Evolutionary conservation across 2,329 filamentous ascomycete species (phyloP).

Genomic region (Microdochium bolleyi): DNA sequence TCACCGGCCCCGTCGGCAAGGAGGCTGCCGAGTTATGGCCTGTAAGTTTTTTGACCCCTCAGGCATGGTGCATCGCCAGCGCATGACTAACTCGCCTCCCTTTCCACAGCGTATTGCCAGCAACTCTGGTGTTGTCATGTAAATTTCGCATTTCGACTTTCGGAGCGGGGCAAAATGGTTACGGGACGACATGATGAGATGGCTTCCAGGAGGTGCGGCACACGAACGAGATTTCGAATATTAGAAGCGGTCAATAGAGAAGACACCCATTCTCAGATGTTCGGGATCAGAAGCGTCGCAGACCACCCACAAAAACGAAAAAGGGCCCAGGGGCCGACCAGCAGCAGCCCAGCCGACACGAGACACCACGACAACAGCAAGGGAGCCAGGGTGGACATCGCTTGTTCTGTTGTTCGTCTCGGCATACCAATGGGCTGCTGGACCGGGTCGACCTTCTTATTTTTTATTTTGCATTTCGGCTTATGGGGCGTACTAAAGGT

Average conservation of each 20-base stretch:
- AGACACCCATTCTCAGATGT: not conserved
- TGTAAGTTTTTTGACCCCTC: conserved; percentile 45
- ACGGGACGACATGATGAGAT: not conserved
- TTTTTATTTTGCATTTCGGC: conserved; percentile 44
- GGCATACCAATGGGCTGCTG: not conserved
- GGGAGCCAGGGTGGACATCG: not conserved
- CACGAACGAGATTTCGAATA: not conserved
- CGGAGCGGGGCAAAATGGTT: not conserved
- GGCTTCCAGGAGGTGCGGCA: not conserved
- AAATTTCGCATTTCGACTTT: conserved; percentile 35
- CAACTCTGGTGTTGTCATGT: conserved; percentile 99
- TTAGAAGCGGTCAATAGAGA: not conserved
- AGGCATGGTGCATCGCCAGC: not conserved
- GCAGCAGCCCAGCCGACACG: not conserved
- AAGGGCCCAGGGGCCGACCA: not conserved
- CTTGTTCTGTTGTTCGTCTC: not conserved
- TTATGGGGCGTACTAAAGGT: conserved; percentile 40
- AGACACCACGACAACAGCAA: not conserved
- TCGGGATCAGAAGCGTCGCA: not conserved
- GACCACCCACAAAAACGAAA: not conserved
- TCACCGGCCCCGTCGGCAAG: conserved; percentile 98
- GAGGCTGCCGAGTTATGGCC: conserved; percentile 99
- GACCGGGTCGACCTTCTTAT: conserved; percentile 12
- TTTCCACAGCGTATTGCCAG: conserved; percentile 80
- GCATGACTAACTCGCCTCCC: conserved; percentile 21